Evolutionary conservation across 169 alveolate species (phyloP).

Genomic region (Plasmodium coatneyi): DNA sequence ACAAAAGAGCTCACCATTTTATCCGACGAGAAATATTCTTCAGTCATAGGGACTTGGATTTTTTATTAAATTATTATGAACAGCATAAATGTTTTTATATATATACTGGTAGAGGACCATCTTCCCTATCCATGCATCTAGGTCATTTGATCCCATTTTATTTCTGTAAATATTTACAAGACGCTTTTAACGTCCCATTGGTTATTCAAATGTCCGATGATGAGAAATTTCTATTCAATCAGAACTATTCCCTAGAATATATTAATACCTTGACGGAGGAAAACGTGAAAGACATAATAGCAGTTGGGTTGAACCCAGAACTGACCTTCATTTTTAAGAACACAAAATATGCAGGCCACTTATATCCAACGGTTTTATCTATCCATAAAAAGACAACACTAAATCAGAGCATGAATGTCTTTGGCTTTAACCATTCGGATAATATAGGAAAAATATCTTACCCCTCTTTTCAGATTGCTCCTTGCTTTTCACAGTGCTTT

Average conservation of each 20-base stretch:
- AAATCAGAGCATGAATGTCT: conserved; percentile 93
- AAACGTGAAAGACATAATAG: conserved; percentile 99
- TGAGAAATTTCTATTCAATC: conserved; percentile 98
- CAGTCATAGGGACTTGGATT: conserved; percentile 98
- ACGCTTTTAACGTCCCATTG: conserved; percentile 98
- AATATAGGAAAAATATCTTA: conserved; percentile 96
- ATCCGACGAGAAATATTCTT: conserved; percentile 98
- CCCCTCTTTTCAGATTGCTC: conserved; percentile 98
- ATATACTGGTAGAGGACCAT: conserved; percentile 99
- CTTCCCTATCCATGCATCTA: conserved; percentile 97
- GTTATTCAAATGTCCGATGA: conserved; percentile 99
- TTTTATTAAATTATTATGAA: conserved; percentile 93
- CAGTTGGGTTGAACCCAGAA: conserved; percentile 98
- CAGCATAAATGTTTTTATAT: conserved; percentile 95
- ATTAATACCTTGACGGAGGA: conserved; percentile 91
- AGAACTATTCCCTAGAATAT: conserved; percentile 91
- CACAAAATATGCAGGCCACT: conserved; percentile 90
- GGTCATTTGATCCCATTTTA: conserved; percentile 99
- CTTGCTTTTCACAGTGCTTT: conserved; percentile 95
- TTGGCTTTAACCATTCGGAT: conserved; percentile 94
- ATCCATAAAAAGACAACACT: conserved; percentile 95
- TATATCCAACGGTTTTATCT: conserved; percentile 93
- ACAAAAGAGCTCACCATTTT: conserved; percentile 91
- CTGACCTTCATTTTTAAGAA: conserved; percentile 97
- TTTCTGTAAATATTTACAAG: conserved; percentile 95